These are phyloP conservation scores for Geum urbanum DNA, from an alignment of 306 rosid species.

Conservation along the genomic window DNA sequence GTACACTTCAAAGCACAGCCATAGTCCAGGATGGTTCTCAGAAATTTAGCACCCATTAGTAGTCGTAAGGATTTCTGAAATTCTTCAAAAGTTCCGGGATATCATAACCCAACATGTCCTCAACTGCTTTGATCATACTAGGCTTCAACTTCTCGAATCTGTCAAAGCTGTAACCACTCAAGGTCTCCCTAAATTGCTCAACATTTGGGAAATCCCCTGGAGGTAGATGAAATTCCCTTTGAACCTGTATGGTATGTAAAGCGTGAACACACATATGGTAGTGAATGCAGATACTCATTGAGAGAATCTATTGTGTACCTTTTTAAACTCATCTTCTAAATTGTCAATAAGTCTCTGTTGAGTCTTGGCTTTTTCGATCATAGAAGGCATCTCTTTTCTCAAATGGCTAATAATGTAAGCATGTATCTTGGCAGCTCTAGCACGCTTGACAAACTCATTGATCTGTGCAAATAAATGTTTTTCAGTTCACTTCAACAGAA, in stretches of 20 bases:
- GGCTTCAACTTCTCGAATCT: slow-evolving; percentile 84
- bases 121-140: slow-evolving; percentile 69
- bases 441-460: slow-evolving; percentile 93
- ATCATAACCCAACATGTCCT: slow-evolving; percentile 89
- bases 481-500: neutral
- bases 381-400: slow-evolving; percentile 77
- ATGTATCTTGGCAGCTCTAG: slow-evolving; percentile 84
- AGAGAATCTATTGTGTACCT: slow-evolving; percentile 45
- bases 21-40: neutral
- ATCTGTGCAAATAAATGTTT: slow-evolving; percentile 40
- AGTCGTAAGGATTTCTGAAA: slow-evolving; percentile 76
- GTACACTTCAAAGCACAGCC: neutral
- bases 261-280: neutral
- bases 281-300: neutral
- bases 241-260: slow-evolving; percentile 49
- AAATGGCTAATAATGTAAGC: slow-evolving; percentile 91
- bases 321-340: slow-evolving; percentile 63
- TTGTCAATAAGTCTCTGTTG: slow-evolving; percentile 75
- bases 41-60: slow-evolving; percentile 14
- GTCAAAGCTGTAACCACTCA: slow-evolving; percentile 65
- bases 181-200: slow-evolving; percentile 61
- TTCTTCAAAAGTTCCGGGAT: slow-evolving; percentile 77
- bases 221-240: slow-evolving; percentile 78
- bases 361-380: slow-evolving; percentile 84
- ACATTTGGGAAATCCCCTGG: slow-evolving; percentile 84